A percentile compares a stretch with the other conserved stretches of the same genome.
These are phyloP conservation scores for Wallacemonas sp. DNA, from an alignment of 208 protist genomes.

Conservation along the genomic window DNA sequence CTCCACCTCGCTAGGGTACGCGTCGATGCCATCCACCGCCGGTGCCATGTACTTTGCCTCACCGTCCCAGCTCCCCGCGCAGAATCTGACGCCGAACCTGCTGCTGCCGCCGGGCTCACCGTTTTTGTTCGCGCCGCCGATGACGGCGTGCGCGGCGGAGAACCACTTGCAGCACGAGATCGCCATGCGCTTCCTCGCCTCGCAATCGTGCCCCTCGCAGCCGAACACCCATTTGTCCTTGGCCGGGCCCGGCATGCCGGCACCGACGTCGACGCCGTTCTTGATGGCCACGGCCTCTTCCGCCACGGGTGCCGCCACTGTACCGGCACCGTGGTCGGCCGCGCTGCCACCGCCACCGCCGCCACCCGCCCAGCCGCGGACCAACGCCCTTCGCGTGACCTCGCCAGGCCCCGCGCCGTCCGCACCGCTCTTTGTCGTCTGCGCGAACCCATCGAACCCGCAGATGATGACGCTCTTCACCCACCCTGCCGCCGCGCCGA, in stretches of 20 bases:
- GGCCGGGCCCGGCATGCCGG: too few relatives aligned
- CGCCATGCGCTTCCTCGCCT: constrained; percentile 1
- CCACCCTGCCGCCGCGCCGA: neutral
- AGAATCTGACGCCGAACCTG: too few relatives aligned
- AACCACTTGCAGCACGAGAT: constrained; percentile 1
- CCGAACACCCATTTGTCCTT: neutral
- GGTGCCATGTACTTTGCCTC: neutral
- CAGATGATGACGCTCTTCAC: neutral
- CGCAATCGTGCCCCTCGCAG: neutral
- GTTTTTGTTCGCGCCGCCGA: neutral
- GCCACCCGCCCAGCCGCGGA: too few relatives aligned
- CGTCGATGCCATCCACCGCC: neutral
- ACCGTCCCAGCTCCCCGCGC: neutral
- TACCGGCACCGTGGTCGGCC: neutral
- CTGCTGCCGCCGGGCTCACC: neutral
- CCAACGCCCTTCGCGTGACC: neutral
- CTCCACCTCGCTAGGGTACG: neutral
- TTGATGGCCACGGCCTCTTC: too few relatives aligned
- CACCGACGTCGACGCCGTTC: too few relatives aligned
- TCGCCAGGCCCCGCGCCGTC: neutral
- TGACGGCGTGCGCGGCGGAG: neutral
- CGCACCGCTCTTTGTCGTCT: neutral
- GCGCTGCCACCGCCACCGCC: neutral
- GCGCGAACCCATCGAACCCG: neutral
- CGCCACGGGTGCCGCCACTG: neutral